These are phyloP conservation scores for Heracleum sosnowskyi DNA, from an alignment of 129 eudicot species.

Conservation along the genomic window DNA sequence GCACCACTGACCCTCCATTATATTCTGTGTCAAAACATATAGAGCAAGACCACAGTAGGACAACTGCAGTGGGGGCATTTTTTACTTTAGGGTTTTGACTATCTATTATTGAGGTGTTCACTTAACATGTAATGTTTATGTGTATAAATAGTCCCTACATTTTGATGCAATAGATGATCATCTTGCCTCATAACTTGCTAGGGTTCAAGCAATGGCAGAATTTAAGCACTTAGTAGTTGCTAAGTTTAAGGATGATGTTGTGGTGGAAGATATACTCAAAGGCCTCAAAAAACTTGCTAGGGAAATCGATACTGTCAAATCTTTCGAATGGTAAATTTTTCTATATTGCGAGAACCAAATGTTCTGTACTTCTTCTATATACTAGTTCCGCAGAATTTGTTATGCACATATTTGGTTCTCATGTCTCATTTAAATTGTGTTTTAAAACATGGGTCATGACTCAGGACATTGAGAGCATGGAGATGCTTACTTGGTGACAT, in stretches of 20 bases:
- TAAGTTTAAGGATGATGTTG: conserved; percentile 73
- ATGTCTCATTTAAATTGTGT: background rate
- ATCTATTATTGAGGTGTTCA: background rate
- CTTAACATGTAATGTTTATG: background rate
- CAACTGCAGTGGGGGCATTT: conserved; percentile 5
- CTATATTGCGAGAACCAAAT: no score
- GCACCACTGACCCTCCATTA: conserved; percentile 10
- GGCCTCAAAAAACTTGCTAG: conserved; percentile 73
- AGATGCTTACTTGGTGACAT: conserved; percentile 84
- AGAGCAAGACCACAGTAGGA: background rate
- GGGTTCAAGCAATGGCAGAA: background rate
- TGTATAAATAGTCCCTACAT: background rate
- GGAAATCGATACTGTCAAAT: conserved; percentile 66
- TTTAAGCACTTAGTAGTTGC: conserved; percentile 70
- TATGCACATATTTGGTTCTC: background rate
- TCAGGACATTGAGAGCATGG: conserved; percentile 74
- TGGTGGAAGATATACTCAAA: conserved; percentile 64
- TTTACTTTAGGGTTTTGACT: conserved; percentile 1
- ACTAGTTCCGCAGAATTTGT: background rate
- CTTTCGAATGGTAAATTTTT: conserved; percentile 72
- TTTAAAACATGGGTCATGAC: conserved; percentile 56
- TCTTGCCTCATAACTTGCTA: background rate
- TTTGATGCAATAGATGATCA: background rate
- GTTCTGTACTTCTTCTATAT: background rate
- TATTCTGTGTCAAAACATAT: background rate